Percentiles rank a stretch among this genome's conserved stretches.
Evolutionary conservation across 83 land plant genomes (phyloP).

Genomic region (Isoetes engelmannii): DNA sequence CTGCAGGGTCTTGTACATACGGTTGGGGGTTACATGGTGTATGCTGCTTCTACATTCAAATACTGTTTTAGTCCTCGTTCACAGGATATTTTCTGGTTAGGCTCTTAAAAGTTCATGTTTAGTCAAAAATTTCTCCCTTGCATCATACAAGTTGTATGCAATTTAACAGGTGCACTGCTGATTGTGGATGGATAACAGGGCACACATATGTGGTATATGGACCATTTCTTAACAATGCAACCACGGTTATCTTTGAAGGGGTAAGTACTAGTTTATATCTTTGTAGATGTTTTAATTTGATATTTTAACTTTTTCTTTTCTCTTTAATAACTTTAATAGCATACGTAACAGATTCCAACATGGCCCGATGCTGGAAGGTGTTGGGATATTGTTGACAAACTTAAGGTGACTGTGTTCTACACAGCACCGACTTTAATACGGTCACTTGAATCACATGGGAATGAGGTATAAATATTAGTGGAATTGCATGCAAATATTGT

Average conservation of each 20-base stretch:
- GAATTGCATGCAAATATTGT: neutral
- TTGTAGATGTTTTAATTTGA: neutral
- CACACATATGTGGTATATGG: conserved; percentile 30
- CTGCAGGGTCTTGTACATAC: conserved; percentile 28
- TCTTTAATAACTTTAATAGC: neutral
- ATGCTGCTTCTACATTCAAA: conserved; percentile 26
- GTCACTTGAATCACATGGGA: conserved; percentile 19
- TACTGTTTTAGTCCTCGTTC: conserved; percentile 15
- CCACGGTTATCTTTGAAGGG: conserved; percentile 26
- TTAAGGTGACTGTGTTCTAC: conserved; percentile 22
- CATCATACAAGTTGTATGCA: no score
- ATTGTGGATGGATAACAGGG: conserved; percentile 33
- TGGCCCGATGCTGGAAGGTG: conserved; percentile 30
- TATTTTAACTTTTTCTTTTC: neutral
- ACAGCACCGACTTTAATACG: conserved; percentile 28
- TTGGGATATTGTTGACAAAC: conserved; percentile 30
- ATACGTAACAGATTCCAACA: conserved; percentile 11
- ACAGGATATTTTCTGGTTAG: conserved; percentile 24
- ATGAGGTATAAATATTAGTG: conserved; percentile 14
- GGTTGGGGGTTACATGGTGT: conserved; percentile 33
- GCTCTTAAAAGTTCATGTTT: neutral
- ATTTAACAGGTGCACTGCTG: conserved; percentile 24
- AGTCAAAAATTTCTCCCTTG: neutral
- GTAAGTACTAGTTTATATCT: conserved; percentile 6
- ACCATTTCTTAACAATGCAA: conserved; percentile 23